Base-by-base conservation (phyloP, 345 rosid species). In the Luvunga scandens region DNA sequence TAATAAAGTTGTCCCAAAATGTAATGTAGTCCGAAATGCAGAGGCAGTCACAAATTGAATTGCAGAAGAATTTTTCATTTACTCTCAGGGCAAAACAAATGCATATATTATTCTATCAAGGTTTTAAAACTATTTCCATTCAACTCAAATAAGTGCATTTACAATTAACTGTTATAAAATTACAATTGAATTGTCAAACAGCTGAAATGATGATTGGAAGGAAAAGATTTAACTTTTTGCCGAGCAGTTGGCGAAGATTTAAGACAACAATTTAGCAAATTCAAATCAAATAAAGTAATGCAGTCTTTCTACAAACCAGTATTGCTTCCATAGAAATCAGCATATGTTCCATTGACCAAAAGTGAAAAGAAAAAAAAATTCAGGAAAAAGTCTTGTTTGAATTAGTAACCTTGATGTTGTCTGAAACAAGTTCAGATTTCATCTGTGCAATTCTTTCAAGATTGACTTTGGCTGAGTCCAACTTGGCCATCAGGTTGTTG, bases 391-490 rank as follows among this genome's bases (percentile, higher is more conserved):
- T 42, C 28, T n/a, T 6, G 30, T 22, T 21, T 42, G 27, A 66
- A 24, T 18, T 27, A 71, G 66, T n/a, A 69, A 94, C 98, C 95
- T 92, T 85, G 5, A 12, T 77, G 66, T 80, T 94, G 76, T 89
- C 89, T 61, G 63, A 45, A 18, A 71, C 73, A 79, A 90, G 84
- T 78, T 81, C 75, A 62, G 78, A 77, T 73, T 84, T 94, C 84
- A 78, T 77, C 71, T 42, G 80, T 72, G 81, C 66, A 81, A 89
- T 82, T 73, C 82, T 85, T 73, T 85, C 81, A 60, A 90, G 89
- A 85, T 90, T 89, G 72, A 78, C 80, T 84, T 82, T 86, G 42
- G 88, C 92, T 73, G 83, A 80, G 60, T 86, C 87, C 82, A 90
- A 79, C 73, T 84, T 71, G 71, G 75, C 79, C 81, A 68, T 79